Conservation (phyloP, 2,329 filamentous ascomycete genomes). For the Cercospora canescens region DNA sequence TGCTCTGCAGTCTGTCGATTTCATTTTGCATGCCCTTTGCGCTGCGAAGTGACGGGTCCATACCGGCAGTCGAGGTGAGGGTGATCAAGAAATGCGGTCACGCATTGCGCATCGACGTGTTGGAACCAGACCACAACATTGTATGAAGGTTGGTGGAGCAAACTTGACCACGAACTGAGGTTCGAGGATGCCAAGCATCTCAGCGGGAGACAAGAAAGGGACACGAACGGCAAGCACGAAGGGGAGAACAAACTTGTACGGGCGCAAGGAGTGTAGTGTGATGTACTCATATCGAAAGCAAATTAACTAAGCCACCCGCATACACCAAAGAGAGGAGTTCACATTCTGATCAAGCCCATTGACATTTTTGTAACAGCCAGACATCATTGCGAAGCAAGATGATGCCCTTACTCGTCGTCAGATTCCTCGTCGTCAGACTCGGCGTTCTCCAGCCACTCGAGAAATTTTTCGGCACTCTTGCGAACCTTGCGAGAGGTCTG, state of each 20-base stretch:
- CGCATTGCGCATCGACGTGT: background rate
- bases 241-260: background rate
- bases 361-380: slow-evolving; percentile 4
- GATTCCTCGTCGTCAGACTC: slow-evolving; percentile 34
- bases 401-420: slow-evolving; percentile 19
- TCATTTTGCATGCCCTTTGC: slow-evolving; percentile 43
- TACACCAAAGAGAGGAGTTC: slow-evolving; percentile 12
- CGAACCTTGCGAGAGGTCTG: slow-evolving; percentile 90
- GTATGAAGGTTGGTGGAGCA: background rate
- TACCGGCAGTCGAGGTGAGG: slow-evolving; percentile 15
- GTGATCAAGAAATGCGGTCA: slow-evolving; percentile 24
- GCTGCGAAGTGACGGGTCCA: slow-evolving; percentile 45
- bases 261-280: slow-evolving; percentile 3
- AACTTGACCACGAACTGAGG: background rate
- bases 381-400: background rate
- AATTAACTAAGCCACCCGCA: slow-evolving; percentile 8
- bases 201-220: background rate
- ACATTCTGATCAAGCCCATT: slow-evolving; percentile 14
- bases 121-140: background rate
- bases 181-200: background rate
- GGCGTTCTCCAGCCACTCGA: slow-evolving; percentile 75
- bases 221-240: background rate
- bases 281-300: slow-evolving; percentile 9
- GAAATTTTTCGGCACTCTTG: slow-evolving; percentile 90
- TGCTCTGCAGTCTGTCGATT: slow-evolving; percentile 42